phyloP scores from a whole-genome alignment of 2,329 filamentous ascomycete genomes.

The Blumeriella jaapii region DNA sequence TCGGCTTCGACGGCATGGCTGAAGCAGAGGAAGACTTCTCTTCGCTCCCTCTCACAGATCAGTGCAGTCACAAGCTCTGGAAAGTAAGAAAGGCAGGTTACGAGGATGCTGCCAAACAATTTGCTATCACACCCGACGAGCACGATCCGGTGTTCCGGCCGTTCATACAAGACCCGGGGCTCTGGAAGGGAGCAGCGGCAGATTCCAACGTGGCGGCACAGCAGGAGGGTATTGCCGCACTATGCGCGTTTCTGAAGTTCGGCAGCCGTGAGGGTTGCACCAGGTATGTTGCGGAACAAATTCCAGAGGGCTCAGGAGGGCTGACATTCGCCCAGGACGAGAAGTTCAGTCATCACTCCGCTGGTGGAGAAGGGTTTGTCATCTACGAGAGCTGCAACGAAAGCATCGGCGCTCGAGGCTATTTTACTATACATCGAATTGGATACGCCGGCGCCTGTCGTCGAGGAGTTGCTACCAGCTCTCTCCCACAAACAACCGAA shows the following conservation, averaged over 20 bases:
- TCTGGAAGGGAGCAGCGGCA: conserved; percentile 88
- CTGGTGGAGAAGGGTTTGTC: conserved; percentile 87
- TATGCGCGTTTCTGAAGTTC: conserved; percentile 88
- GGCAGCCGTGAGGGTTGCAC: conserved; percentile 69
- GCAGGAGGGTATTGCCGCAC: conserved; percentile 76
- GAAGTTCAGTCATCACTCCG: conserved; percentile 59
- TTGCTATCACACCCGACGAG: conserved; percentile 76
- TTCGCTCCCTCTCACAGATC: conserved; percentile 64
- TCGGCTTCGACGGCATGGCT: conserved; percentile 44
- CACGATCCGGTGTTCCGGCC: conserved; percentile 75
- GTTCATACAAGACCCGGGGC: conserved; percentile 69
- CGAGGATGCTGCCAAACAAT: conserved; percentile 81
- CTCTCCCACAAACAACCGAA: conserved; percentile 87
- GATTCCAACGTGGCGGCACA: conserved; percentile 97
- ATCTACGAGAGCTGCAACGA: conserved; percentile 79
- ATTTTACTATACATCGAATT: conserved; percentile 82
- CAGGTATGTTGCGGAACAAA: conserved; percentile 35
- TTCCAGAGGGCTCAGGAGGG: not conserved
- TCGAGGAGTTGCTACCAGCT: conserved; percentile 80
- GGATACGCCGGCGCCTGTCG: conserved; percentile 71
- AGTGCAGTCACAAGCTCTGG: conserved; percentile 86
- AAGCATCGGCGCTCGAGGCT: conserved; percentile 76
- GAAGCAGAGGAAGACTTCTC: conserved; percentile 76
- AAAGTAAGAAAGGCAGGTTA: conserved; percentile 94
- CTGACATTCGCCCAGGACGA: conserved; percentile 42